Evolutionary conservation across 768 basidiomycete genomes (phyloP).

Genomic region (Mycena olivaceomarginata): DNA sequence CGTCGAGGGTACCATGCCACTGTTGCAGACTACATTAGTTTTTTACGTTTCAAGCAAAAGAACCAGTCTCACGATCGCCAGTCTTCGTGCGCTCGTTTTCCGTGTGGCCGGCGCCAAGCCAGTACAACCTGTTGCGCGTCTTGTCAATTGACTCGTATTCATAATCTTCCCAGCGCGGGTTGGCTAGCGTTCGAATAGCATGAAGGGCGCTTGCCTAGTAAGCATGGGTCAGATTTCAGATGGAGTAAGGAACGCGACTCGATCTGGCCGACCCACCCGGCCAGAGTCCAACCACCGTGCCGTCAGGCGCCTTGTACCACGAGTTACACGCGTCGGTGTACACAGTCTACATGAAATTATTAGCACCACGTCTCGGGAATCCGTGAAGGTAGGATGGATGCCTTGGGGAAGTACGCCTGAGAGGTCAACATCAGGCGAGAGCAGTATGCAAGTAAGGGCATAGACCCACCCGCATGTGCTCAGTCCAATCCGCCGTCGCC

Average conservation of each 20-base stretch:
- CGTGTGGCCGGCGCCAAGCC: slow-evolving; percentile 34
- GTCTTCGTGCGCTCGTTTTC: slow-evolving; percentile 35
- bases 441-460: no score
- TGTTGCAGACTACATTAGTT: not conserved
- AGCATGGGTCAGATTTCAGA: not conserved
- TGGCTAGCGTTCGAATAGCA: slow-evolving; percentile 15
- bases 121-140: slow-evolving; percentile 30
- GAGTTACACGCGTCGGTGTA: slow-evolving; percentile 32
- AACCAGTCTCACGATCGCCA: slow-evolving; percentile 16
- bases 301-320: slow-evolving; percentile 37
- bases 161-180: slow-evolving; percentile 37
- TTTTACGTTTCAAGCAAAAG: not conserved
- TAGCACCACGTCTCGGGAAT: not conserved
- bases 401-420: slow-evolving; percentile 37
- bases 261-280: slow-evolving; percentile 14
- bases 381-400: not conserved
- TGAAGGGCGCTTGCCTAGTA: slow-evolving; percentile 34
- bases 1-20: slow-evolving; percentile 32
- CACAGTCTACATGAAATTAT: slow-evolving; percentile 30
- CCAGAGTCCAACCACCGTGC: slow-evolving; percentile 30
- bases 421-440: not conserved
- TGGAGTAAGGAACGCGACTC: not conserved
- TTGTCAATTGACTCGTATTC: slow-evolving; percentile 34
- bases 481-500: slow-evolving; percentile 31
- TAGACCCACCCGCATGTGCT: slow-evolving; percentile 27